These are phyloP conservation scores for Lasiodiplodia theobromae DNA, from an alignment of 2,329 filamentous ascomycete genomes.

Conservation along the genomic window DNA sequence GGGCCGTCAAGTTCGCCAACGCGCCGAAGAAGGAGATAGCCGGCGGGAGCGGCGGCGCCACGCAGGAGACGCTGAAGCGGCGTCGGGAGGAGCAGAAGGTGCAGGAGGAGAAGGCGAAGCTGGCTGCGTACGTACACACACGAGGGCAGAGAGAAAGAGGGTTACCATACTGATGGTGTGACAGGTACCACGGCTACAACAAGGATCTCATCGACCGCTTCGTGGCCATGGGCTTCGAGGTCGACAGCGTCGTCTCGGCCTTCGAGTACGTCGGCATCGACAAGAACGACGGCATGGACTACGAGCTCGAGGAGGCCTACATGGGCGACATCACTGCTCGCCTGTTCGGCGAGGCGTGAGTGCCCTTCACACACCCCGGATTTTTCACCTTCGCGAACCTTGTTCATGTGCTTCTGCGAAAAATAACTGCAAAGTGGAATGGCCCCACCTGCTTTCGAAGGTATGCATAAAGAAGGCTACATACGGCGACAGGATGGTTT, in stretches of 20 bases:
- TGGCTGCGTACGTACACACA: conserved; percentile 57
- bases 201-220: conserved; percentile 84
- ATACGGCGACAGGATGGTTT: conserved; percentile 4
- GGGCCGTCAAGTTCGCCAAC: conserved; percentile 83
- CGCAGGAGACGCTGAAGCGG: conserved; percentile 60
- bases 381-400: neutral
- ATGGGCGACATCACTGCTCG: conserved; percentile 89
- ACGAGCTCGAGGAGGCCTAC: conserved; percentile 86
- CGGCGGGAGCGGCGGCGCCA: conserved; percentile 61
- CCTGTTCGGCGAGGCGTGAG: conserved; percentile 77
- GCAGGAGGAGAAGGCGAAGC: conserved; percentile 64
- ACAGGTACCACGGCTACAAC: conserved; percentile 87
- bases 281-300: conserved; percentile 76
- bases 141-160: too few species aligned
- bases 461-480: conserved; percentile 14
- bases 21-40: conserved; percentile 68
- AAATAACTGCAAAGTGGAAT: neutral
- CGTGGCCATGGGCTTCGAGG: conserved; percentile 87
- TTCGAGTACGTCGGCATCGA: conserved; percentile 85
- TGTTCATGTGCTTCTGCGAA: neutral
- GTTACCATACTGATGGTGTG: conserved; percentile 34
- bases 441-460: neutral
- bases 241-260: conserved; percentile 83
- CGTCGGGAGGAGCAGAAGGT: conserved; percentile 65
- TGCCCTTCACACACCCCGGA: neutral